phyloP scores from a whole-genome alignment of 1,284 basidiomycete genomes.

The Sparassis latifolia region DNA sequence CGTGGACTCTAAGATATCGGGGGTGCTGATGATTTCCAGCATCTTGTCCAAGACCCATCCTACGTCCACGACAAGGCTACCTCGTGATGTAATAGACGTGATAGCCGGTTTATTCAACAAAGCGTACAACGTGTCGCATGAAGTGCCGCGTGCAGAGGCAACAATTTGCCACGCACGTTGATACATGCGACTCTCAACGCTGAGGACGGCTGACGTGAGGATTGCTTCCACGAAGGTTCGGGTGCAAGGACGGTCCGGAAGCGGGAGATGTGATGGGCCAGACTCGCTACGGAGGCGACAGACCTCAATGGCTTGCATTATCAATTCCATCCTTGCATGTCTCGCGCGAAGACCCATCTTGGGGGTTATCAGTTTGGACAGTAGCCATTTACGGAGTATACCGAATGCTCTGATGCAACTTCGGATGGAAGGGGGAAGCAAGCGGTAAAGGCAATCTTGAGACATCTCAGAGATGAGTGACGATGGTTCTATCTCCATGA shows the following conservation, averaged over 20 bases:
- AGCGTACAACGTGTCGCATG: conserved; percentile 53
- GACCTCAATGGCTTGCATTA: conserved; percentile 65
- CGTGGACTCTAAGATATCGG: conserved; percentile 58
- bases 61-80: conserved; percentile 61
- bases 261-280: conserved; percentile 21
- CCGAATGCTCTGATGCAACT: conserved; percentile 68
- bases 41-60: conserved; percentile 78
- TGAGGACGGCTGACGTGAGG: conserved; percentile 62
- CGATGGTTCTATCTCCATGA: conserved; percentile 66
- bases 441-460: conserved; percentile 63
- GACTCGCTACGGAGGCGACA: conserved; percentile 54
- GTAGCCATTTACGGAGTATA: conserved; percentile 71
- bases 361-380: conserved; percentile 58
- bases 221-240: conserved; percentile 75
- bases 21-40: conserved; percentile 66
- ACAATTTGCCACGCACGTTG: conserved; percentile 68
- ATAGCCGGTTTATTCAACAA: conserved; percentile 47
- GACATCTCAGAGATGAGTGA: conserved; percentile 59
- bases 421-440: conserved; percentile 66
- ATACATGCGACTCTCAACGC: conserved; percentile 69
- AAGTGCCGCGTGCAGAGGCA: conserved; percentile 47
- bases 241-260: conserved; percentile 49
- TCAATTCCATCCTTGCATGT: conserved; percentile 65
- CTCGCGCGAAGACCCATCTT: conserved; percentile 53
- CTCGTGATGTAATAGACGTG: conserved; percentile 36